Conservation (phyloP, 2,329 filamentous ascomycete genomes). For the Cryphonectria nitschkei region DNA sequence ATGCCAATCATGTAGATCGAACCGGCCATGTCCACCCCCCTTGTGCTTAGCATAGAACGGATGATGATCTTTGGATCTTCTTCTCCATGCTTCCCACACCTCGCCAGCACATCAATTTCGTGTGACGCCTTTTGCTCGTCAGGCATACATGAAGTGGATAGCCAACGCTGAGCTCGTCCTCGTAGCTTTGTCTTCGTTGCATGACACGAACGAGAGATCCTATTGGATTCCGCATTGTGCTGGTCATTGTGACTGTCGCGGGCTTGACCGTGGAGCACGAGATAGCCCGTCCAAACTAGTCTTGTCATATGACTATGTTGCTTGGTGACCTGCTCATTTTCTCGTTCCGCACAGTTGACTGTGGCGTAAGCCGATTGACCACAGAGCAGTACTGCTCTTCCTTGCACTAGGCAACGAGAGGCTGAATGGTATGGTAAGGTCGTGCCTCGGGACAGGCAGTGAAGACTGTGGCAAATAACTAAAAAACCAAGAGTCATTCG, state of each 20-base stretch:
- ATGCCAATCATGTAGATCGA: neutral
- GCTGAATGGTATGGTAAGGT: slow-evolving; percentile 8
- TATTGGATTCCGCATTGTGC: slow-evolving; percentile 4
- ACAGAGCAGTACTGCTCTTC: slow-evolving; percentile 10
- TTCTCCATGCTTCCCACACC: neutral
- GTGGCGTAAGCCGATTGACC: slow-evolving; percentile 12
- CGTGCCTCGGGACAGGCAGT: slow-evolving; percentile 13
- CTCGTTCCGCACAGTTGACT: slow-evolving; percentile 14
- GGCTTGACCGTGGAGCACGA: slow-evolving; percentile 1
- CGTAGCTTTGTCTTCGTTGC: neutral
- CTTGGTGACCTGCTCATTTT: neutral
- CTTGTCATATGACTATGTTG: neutral
- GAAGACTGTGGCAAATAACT: slow-evolving; percentile 19
- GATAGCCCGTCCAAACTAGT: neutral
- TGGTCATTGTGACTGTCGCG: slow-evolving; percentile 11
- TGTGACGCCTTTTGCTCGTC: neutral
- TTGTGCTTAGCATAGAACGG: neutral
- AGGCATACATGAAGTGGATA: neutral
- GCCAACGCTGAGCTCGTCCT: neutral
- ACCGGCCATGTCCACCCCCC: slow-evolving; percentile 1
- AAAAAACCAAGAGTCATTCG: slow-evolving; percentile 15
- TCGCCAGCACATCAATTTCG: neutral
- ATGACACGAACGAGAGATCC: neutral
- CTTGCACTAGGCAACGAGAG: slow-evolving; percentile 16
- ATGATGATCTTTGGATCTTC: neutral